Evolutionary conservation across 176 grass and related monocot genomes (phyloP).

Genomic region (Triticum dicoccoides): DNA sequence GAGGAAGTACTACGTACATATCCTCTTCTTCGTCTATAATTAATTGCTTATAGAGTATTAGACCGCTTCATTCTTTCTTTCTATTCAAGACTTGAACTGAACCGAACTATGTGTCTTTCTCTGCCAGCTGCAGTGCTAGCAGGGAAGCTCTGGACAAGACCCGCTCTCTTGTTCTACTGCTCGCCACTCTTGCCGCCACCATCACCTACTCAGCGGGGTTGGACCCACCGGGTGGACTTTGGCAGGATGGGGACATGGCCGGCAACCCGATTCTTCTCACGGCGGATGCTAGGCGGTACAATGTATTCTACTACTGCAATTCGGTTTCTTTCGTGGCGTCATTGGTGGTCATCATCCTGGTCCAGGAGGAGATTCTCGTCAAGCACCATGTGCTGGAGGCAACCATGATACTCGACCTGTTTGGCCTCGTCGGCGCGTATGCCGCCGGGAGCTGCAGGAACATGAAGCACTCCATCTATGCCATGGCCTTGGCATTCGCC

Average conservation of each 20-base stretch:
- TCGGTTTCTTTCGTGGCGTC: conserved; percentile 31
- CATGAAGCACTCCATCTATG: not conserved
- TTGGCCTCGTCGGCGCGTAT: not conserved
- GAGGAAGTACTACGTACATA: no score
- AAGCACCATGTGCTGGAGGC: not conserved
- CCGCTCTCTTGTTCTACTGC: conserved; percentile 18
- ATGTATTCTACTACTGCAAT: conserved; percentile 35
- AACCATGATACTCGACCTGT: not conserved
- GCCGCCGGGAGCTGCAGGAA: conserved; percentile 7
- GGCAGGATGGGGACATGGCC: not conserved
- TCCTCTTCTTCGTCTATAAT: no score
- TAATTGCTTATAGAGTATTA: no score
- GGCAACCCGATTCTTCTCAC: not conserved
- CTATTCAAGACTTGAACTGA: no score
- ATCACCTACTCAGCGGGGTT: not conserved
- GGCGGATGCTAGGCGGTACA: not conserved
- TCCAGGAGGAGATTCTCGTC: not conserved
- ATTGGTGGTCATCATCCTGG: conserved; percentile 31
- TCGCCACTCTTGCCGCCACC: conserved; percentile 28
- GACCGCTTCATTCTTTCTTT: no score
- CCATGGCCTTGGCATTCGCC: not conserved
- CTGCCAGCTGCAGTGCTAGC: not conserved
- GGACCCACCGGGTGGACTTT: not conserved
- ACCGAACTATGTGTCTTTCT: no score
- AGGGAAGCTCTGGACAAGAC: conserved; percentile 10